phyloP scores from a whole-genome alignment of 805 yeast genomes.

The Metschnikowia cerradonensis region DNA sequence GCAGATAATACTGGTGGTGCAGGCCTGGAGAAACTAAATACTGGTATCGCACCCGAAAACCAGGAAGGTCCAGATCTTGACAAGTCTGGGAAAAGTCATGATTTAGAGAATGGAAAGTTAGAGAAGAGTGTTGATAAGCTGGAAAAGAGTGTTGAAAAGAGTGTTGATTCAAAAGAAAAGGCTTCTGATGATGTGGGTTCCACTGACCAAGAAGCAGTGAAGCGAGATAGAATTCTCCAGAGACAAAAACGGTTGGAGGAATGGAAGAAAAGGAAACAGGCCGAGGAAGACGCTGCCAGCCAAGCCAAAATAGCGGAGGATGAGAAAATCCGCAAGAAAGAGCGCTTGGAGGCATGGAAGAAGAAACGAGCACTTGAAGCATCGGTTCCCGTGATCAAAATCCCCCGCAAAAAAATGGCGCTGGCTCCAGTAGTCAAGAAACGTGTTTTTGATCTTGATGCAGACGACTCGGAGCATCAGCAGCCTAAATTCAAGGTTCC shows the following conservation, averaged over 20 bases:
- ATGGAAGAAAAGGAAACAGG: constrained; percentile 19
- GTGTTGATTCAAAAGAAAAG: no score
- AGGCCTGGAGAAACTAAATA: not conserved
- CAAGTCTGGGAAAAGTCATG: no score
- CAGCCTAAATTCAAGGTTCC: constrained; percentile 22
- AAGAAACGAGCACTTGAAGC: constrained; percentile 26
- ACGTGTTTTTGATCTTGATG: constrained; percentile 21
- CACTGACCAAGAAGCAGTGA: not conserved
- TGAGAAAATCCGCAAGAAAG: constrained; percentile 18
- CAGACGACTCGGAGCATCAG: constrained; percentile 22
- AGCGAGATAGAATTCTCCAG: constrained; percentile 11
- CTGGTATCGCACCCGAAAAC: no score
- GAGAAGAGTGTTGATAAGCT: no score
- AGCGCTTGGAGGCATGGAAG: constrained; percentile 52
- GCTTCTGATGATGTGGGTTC: not conserved
- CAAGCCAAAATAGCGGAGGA: not conserved
- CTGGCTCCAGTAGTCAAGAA: not conserved
- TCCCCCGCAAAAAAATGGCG: not conserved
- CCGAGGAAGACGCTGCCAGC: constrained; percentile 4
- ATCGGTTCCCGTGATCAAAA: constrained; percentile 8
- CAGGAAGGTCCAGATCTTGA: no score
- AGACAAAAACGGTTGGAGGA: constrained; percentile 16
- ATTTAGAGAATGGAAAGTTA: no score
- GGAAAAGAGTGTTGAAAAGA: no score
- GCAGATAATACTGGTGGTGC: not conserved